Base-by-base conservation (phyloP, 1,139 yeast species). In the Debaryomycetaceae sp. region DNA sequence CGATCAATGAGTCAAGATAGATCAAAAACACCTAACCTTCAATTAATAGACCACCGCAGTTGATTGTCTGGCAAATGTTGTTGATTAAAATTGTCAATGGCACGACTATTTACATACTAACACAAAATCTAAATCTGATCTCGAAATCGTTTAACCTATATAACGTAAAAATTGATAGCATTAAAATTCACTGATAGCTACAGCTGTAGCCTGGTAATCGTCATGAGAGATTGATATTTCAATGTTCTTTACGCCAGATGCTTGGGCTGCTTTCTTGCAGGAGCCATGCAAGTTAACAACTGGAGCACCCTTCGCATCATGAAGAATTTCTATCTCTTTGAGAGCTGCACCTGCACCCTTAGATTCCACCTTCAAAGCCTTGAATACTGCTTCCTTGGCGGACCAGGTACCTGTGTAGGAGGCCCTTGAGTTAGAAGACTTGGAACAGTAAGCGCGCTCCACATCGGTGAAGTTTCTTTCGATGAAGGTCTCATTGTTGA, bases 361-460 rank as follows among this genome's bases (percentile, higher is more conserved):
- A 39, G 98, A 85, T 60, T 81, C 79, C 51, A 89, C 95, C 50
- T 95, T 93, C 59, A 93, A 77, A 20, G 97, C 88, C 76, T 93
- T 93, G 83, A 93, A 93, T 37, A 90, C 97, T 36, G 99, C 99
- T 72, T 93, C 99, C 73, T 93, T 93, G 44, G 99, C 99, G 38
- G 97, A 88, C 99, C 99, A 93, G 42, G 96, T 87, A 44, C 99
- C 99, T 34, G 99, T 91, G 69, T 79, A 93, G 6, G 97, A 89
- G 20, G 98, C 90, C 63, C 83, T 88, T 45, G 95, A 87, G 55
- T 77, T 77, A 37, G 96, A 73, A 37, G 97, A 81, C 42, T 73
- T 61, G 47, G 69, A 63, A 67, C 98, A 91, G 76, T 93, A 93
- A 41, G 70, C 75, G 56, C 85, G 83, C 74, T 93, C 99, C 22